These are phyloP conservation scores for Aegilops tauschii DNA, from an alignment of 176 grass and related monocot genomes.

Conservation along the genomic window DNA sequence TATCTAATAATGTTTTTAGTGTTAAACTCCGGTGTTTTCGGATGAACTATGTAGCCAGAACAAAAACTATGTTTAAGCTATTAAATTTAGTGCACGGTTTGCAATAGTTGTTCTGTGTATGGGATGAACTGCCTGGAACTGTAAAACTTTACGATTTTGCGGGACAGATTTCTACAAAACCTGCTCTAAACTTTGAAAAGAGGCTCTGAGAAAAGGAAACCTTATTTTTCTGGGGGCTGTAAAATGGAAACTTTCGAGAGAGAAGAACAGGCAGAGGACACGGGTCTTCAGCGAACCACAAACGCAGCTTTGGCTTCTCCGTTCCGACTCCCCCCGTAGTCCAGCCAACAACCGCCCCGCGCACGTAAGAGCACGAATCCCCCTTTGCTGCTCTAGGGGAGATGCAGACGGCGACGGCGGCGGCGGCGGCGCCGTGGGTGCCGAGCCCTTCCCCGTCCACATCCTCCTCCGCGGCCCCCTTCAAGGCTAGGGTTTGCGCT, in stretches of 20 bases:
- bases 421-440: conserved; percentile 31
- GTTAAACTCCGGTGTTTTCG: no score
- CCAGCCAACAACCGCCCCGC: background rate
- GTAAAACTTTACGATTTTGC: no score
- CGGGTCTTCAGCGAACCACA: conserved; percentile 19
- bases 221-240: no score
- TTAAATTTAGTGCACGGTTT: no score
- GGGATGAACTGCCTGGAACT: no score
- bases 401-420: conserved; percentile 60
- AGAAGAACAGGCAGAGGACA: background rate
- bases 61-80: no score
- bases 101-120: no score
- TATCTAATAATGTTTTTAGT: no score
- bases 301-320: background rate
- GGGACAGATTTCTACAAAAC: no score
- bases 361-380: background rate
- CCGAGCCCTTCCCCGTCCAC: conserved; percentile 38
- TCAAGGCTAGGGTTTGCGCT: conserved; percentile 21
- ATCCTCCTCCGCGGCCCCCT: conserved; percentile 18
- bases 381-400: background rate
- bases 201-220: background rate
- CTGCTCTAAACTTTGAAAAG: no score
- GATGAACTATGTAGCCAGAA: no score
- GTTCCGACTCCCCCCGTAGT: background rate
- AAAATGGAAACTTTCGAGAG: background rate